Base-by-base conservation (phyloP, 169 alveolate species). In the Perkinsus olseni region DNA sequence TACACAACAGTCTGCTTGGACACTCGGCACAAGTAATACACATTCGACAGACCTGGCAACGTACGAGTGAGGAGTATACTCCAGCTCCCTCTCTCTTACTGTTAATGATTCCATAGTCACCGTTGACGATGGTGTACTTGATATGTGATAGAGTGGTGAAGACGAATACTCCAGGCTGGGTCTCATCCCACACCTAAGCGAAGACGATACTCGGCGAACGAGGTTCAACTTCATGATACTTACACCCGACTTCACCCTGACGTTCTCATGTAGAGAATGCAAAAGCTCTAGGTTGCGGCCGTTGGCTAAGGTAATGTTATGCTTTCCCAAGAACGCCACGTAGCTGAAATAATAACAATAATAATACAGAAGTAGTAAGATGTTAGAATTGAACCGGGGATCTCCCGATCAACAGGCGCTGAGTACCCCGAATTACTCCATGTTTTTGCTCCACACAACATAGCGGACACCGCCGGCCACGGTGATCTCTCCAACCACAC, bases 211-310 rank as follows among this genome's bases (percentile, higher is more conserved):
- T 20, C 92, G 8, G 24, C 92, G n/a, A n/a, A n/a, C n/a, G n/a
- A n/a, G n/a, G n/a, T n/a, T n/a, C n/a, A n/a, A n/a, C n/a, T n/a
- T 13, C n/a, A 24, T 24, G 21, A 40, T 40, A 40, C 50, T 62
- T 24, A 95, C 96, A 8, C 96, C 97, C 37, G 96, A 94, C 90
- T 96, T 96, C 91, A 96, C 95, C 74, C 96, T 93, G 91, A 95
- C 95, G 92, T 96, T 94, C 91, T 96, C 98, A 74, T 96, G 97
- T 38, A 96, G 92, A 39, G 96, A 91, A 36, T 94, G 92, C 38
- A 95, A 74, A 91, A 93, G 82, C 95, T 95, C 96, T 74, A 96
- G 40, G 91, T 74, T 51, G 21, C 91, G 91, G 8, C 74, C 92
- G 48, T 93, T 92, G 92, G 94, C 94, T 74, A 91, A 28, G 74